A percentile compares a stretch with the other conserved stretches of the same genome.
Conservation (phyloP, 176 grass and related monocot species). For the Triticum turgidum region DNA sequence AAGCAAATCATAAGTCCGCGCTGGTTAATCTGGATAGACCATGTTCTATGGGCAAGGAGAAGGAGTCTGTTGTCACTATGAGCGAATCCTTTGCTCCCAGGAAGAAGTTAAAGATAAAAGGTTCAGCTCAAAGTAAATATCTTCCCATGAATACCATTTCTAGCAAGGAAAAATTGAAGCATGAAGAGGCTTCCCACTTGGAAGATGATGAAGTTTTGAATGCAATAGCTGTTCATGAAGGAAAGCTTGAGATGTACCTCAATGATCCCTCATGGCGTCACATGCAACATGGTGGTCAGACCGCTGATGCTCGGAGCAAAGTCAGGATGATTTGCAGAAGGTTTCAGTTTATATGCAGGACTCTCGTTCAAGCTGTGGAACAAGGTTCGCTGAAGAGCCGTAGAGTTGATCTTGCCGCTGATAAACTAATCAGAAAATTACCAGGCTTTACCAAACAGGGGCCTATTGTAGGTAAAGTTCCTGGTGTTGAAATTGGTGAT, state of each 20-base stretch:
- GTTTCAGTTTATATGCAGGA: conserved; percentile 55
- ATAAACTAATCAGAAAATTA: conserved; percentile 34
- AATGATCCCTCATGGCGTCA: conserved; percentile 17
- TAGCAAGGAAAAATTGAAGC: conserved; percentile 25
- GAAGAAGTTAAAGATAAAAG: conserved; percentile 34
- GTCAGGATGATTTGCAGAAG: conserved; percentile 41
- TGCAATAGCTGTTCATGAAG: conserved; percentile 25
- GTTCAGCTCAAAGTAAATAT: background rate
- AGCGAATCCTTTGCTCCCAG: background rate
- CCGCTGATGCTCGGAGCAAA: conserved; percentile 38
- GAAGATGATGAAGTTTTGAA: conserved; percentile 32
- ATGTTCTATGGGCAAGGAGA: background rate
- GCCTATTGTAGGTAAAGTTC: conserved; percentile 53
- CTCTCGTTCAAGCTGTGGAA: conserved; percentile 45
- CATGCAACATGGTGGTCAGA: background rate
- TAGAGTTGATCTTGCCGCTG: conserved; percentile 58
- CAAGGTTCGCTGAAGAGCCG: conserved; percentile 6
- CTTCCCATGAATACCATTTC: background rate
- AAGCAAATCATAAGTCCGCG: conserved; percentile 20
- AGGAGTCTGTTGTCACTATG: background rate
- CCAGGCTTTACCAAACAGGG: conserved; percentile 38
- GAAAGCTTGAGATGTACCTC: conserved; percentile 27
- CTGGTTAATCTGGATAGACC: background rate
- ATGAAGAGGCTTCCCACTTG: conserved; percentile 20
- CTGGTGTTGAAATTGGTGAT: conserved; percentile 81